Evolutionary conservation across 1,284 basidiomycete species (phyloP).

Genomic region (Blastosporella zonata): DNA sequence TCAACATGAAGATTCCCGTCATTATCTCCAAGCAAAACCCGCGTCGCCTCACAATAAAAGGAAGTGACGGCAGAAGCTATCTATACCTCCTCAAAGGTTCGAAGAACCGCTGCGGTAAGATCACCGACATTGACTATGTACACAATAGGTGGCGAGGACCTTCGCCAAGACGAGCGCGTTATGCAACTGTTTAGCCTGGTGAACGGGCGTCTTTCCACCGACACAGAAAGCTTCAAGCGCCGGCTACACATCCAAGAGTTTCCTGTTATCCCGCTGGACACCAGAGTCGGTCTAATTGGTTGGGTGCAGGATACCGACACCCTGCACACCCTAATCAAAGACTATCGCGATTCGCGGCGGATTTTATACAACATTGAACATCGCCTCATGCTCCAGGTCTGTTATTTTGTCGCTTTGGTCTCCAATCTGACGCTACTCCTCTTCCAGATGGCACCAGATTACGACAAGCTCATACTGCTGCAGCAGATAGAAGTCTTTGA

Average conservation of each 20-base stretch:
- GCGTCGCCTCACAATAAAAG: conserved; percentile 83
- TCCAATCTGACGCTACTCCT: not conserved
- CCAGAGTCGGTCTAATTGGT: conserved; percentile 91
- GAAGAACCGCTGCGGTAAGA: not conserved
- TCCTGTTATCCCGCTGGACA: conserved; percentile 93
- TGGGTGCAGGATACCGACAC: conserved; percentile 98
- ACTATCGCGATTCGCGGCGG: conserved; percentile 92
- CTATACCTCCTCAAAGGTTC: conserved; percentile 90
- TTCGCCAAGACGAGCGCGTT: conserved; percentile 98
- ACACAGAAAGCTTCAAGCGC: conserved; percentile 95
- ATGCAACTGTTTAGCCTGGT: conserved; percentile 99
- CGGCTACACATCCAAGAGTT: conserved; percentile 93
- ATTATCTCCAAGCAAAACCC: conserved; percentile 98
- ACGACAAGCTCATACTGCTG: conserved; percentile 89
- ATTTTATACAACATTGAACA: conserved; percentile 98
- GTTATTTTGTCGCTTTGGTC: conserved; percentile 15
- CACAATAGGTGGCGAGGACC: conserved; percentile 86
- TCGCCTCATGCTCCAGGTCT: conserved; percentile 91
- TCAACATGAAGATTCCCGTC: conserved; percentile 84
- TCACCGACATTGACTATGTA: not conserved
- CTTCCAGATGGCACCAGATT: conserved; percentile 95
- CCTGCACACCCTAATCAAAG: conserved; percentile 93
- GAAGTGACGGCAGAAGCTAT: conserved; percentile 92
- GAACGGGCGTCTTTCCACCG: conserved; percentile 90
- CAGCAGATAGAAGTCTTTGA: conserved; percentile 99